Evolutionary conservation across 495 filamentous ascomycete species (phyloP).

Genomic region (Penicillium egyptiacum): DNA sequence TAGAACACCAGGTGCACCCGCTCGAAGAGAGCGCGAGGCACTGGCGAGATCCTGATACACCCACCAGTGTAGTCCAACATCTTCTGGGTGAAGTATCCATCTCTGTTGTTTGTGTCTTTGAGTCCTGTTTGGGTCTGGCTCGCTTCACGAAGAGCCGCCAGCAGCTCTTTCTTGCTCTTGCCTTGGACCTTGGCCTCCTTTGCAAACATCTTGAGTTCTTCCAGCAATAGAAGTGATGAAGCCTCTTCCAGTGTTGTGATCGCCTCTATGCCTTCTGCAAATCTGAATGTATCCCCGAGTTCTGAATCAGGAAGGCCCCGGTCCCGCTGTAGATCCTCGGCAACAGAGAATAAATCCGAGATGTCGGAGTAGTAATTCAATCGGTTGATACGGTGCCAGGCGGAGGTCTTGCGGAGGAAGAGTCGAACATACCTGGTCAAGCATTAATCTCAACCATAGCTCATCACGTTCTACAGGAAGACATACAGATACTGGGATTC

Average conservation of each 20-base stretch:
- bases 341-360: conserved; percentile 64
- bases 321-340: conserved; percentile 53
- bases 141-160: conserved; percentile 65
- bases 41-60: conserved; percentile 74
- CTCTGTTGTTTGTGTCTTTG: conserved; percentile 58
- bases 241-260: conserved; percentile 86
- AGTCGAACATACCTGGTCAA: conserved; percentile 76
- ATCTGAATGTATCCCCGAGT: conserved; percentile 59
- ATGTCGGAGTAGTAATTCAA: conserved; percentile 83
- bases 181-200: conserved; percentile 86
- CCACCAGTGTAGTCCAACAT: conserved; percentile 79
- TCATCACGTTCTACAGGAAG: background rate
- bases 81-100: conserved; percentile 66
- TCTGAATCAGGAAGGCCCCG: conserved; percentile 47
- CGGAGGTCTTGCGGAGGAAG: conserved; percentile 91
- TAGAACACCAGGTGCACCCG: conserved; percentile 95
- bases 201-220: conserved; percentile 82
- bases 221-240: conserved; percentile 72
- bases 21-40: conserved; percentile 82
- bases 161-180: conserved; percentile 82
- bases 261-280: conserved; percentile 74
- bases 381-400: conserved; percentile 82
- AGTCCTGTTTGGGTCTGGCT: conserved; percentile 74
- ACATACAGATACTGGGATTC: conserved; percentile 89
- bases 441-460: conserved; percentile 1